Percentiles rank a stretch among this genome's conserved stretches.
These are phyloP conservation scores for Lentinula sp. DNA, from an alignment of 768 basidiomycete genomes.

Conservation along the genomic window DNA sequence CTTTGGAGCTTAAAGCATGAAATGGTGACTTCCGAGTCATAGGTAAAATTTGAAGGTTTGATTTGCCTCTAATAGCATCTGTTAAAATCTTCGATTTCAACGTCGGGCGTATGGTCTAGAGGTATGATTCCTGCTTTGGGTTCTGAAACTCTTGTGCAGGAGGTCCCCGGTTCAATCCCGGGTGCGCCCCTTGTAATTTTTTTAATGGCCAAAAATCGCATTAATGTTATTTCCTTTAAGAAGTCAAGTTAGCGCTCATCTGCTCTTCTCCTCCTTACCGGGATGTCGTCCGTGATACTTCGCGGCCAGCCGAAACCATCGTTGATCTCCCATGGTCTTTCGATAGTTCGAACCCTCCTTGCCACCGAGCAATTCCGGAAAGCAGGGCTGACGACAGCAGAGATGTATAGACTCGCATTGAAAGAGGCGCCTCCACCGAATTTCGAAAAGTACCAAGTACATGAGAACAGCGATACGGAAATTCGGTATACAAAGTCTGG, in stretches of 20 bases:
- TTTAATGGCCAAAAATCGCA: background rate
- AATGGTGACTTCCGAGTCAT: no score
- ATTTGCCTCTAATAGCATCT: no score
- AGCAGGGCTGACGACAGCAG: slow-evolving; percentile 1
- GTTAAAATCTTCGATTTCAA: no score
- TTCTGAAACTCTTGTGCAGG: background rate
- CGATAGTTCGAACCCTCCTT: background rate
- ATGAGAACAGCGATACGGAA: background rate
- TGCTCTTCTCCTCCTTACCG: background rate
- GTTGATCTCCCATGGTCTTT: background rate
- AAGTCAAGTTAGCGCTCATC: no score
- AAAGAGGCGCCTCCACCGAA: background rate
- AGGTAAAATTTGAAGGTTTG: no score
- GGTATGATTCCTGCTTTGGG: slow-evolving; percentile 1
- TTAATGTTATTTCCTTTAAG: background rate
- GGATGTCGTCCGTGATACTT: background rate
- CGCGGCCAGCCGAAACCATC: background rate
- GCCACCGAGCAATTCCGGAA: background rate
- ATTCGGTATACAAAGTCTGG: slow-evolving; percentile 2
- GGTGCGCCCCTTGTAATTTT: background rate
- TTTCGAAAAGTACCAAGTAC: background rate
- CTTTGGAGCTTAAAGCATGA: no score
- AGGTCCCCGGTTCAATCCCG: slow-evolving; percentile 1
- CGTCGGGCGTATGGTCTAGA: background rate
- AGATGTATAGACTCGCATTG: slow-evolving; percentile 1